These are phyloP conservation scores for Candida sanyaensis DNA, from an alignment of 1,139 yeast genomes.

Conservation along the genomic window DNA sequence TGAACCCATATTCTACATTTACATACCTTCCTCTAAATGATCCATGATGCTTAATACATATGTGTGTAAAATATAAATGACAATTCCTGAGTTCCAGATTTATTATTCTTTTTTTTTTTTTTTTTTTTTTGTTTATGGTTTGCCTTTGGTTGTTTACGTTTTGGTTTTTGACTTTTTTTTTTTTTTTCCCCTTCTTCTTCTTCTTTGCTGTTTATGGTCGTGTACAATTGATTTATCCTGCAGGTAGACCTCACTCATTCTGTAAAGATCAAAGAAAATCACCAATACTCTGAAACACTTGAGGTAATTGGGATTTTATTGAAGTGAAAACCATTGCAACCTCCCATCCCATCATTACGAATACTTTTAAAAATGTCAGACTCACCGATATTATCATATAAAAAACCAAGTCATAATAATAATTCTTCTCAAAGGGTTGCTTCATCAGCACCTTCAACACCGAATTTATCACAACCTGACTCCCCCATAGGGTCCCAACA, in stretches of 20 bases:
- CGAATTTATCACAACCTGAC: conserved; percentile 4
- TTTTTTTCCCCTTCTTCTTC: neutral
- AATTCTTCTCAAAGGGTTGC: neutral
- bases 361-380: conserved; percentile 18
- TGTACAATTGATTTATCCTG: neutral
- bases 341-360: too few species aligned
- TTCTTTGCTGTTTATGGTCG: neutral
- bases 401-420: conserved; percentile 21
- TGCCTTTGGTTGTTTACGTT: conserved; percentile 1
- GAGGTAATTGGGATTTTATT: too few species aligned
- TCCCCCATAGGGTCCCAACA: conserved; percentile 7
- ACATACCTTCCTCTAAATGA: conserved; percentile 16
- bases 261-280: too few species aligned
- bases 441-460: conserved; percentile 9
- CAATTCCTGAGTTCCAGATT: too few species aligned
- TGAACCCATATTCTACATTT: too few species aligned
- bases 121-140: neutral
- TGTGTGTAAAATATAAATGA: neutral
- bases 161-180: neutral
- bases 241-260: neutral
- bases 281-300: too few species aligned
- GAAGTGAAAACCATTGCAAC: too few species aligned
- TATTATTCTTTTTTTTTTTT: too few species aligned
- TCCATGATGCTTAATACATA: conserved; percentile 6
- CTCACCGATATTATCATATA: conserved; percentile 29